Evolutionary conservation across 78 protist genomes (phyloP).

Genomic region (Emiliania huxleyi): DNA sequence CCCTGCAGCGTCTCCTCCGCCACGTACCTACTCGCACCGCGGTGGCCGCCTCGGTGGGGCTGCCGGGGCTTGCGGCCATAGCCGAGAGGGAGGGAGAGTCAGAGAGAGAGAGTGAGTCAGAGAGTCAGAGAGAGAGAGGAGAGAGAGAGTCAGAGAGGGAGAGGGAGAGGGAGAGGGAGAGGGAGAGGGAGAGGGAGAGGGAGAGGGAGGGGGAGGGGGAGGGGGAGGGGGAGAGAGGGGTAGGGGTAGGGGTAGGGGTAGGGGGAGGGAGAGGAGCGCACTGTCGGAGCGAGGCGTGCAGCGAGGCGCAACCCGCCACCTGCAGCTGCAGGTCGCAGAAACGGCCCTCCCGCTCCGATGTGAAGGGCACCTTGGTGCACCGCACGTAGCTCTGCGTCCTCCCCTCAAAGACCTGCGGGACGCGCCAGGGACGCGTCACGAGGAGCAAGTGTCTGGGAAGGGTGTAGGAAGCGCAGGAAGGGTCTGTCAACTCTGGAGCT

Average conservation of each 20-base stretch:
- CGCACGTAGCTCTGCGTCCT: neutral
- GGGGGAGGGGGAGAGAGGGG: neutral
- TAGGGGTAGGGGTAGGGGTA: neutral
- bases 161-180: neutral
- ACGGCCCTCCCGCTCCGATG: neutral
- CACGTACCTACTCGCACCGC: too few relatives aligned
- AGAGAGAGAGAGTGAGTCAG: too few relatives aligned
- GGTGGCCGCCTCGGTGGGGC: too few relatives aligned
- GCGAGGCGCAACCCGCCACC: neutral
- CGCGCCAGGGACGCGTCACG: too few relatives aligned
- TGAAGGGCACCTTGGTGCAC: neutral
- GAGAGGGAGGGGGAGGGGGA: neutral
- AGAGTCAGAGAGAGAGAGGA: neutral
- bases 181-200: neutral
- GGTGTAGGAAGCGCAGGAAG: too few relatives aligned
- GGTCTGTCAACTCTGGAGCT: too few relatives aligned
- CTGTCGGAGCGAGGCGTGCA: neutral
- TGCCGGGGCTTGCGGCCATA: too few relatives aligned
- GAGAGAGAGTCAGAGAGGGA: neutral
- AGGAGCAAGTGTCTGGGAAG: too few relatives aligned
- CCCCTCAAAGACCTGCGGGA: slow-evolving; percentile 15
- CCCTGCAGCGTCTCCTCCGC: neutral
- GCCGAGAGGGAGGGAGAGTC: too few relatives aligned
- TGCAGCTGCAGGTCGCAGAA: slow-evolving; percentile 17
- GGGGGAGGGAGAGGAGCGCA: neutral